A percentile compares a stretch with the other conserved stretches of the same genome.
Conservation (phyloP, 148 eudicot genomes). For the Simmondsia chinensis region DNA sequence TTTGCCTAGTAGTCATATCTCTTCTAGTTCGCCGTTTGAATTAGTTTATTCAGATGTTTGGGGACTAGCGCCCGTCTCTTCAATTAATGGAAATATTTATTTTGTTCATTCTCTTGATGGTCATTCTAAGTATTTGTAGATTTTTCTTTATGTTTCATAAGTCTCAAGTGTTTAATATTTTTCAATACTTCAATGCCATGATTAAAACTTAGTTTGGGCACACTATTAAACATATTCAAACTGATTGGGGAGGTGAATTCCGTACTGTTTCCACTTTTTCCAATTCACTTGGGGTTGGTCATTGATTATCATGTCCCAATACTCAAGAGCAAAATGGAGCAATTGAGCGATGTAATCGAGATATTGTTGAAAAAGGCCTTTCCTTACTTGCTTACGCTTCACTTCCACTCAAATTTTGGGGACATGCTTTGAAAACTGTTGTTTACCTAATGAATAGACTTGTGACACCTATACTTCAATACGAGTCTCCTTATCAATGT, state of each 20-base stretch:
- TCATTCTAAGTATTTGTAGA: background rate
- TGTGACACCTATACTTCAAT: background rate
- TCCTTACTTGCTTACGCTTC: background rate
- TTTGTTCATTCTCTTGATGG: background rate
- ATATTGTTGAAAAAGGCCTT: constrained; percentile 1
- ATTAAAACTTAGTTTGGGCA: too few relatives aligned
- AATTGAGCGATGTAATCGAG: background rate
- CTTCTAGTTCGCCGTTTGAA: too few relatives aligned
- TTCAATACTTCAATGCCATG: too few relatives aligned
- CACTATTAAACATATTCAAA: too few relatives aligned
- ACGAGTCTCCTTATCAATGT: background rate
- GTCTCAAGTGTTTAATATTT: too few relatives aligned
- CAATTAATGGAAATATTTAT: background rate
- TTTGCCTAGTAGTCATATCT: background rate
- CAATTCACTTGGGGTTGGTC: background rate
- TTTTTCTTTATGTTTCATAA: background rate
- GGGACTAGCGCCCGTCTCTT: background rate
- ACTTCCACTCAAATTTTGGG: background rate
- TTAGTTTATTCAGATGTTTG: too few relatives aligned
- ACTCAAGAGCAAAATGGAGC: too few relatives aligned
- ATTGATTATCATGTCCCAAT: background rate
- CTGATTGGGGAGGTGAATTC: too few relatives aligned
- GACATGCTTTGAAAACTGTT: background rate
- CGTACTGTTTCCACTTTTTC: background rate
- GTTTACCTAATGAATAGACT: background rate